A percentile compares a stretch with the other conserved stretches of the same genome.
Evolutionary conservation across 108 stramenopile species (phyloP).

Genomic region (Poteriospumella lacustris): DNA sequence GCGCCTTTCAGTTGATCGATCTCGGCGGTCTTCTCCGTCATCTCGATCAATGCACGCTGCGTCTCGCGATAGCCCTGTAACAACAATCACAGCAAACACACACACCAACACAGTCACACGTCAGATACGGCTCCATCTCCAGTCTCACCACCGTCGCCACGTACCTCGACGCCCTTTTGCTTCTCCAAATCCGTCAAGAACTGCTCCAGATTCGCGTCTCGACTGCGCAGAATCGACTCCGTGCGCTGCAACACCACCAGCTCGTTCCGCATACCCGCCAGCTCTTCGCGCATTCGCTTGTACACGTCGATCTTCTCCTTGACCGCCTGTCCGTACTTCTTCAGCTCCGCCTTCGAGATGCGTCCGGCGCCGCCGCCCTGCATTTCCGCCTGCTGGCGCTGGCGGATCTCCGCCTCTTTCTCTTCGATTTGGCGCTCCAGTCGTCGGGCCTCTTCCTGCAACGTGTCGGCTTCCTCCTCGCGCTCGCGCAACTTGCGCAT

Average conservation of each 20-base stretch:
- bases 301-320: slow-evolving; percentile 47
- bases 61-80: slow-evolving; percentile 57
- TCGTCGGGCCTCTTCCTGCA: slow-evolving; percentile 37
- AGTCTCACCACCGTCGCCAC: background rate
- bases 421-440: slow-evolving; percentile 42
- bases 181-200: slow-evolving; percentile 59
- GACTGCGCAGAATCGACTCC: slow-evolving; percentile 46
- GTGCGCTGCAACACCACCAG: slow-evolving; percentile 50
- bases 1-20: slow-evolving; percentile 62
- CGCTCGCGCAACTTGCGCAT: slow-evolving; percentile 45
- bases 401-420: slow-evolving; percentile 32
- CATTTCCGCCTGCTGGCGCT: no score
- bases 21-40: slow-evolving; percentile 54
- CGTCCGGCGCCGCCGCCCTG: slow-evolving; percentile 6
- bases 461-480: slow-evolving; percentile 47
- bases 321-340: slow-evolving; percentile 41
- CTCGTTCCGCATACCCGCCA: slow-evolving; percentile 45
- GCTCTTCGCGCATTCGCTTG: slow-evolving; percentile 39
- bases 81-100: background rate
- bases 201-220: slow-evolving; percentile 57
- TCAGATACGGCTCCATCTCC: background rate
- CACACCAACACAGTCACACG: background rate
- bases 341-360: slow-evolving; percentile 43
- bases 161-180: slow-evolving; percentile 54
- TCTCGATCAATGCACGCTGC: slow-evolving; percentile 50